These are phyloP conservation scores for Tolypocladium ovalisporum DNA, from an alignment of 2,329 filamentous ascomycete species.

Conservation along the genomic window DNA sequence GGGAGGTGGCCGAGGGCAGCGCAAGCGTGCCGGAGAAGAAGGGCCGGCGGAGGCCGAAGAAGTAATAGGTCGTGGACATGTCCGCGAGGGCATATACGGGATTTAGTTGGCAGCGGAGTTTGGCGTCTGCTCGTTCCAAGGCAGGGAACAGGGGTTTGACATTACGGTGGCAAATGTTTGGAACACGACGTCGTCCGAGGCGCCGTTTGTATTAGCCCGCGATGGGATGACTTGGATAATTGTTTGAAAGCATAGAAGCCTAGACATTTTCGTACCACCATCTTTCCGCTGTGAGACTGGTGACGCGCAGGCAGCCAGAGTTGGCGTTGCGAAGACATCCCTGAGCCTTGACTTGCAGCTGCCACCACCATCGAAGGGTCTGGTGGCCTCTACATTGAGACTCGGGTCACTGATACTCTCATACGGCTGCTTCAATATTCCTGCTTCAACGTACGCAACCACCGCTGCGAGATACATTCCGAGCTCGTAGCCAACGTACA, in stretches of 20 bases:
- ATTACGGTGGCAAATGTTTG: background rate
- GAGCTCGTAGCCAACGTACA: too few species aligned
- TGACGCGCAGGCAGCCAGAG: too few species aligned
- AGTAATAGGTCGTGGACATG: background rate
- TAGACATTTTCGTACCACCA: background rate
- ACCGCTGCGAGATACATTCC: too few species aligned
- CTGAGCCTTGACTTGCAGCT: too few species aligned
- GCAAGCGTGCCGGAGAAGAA: conserved; percentile 54
- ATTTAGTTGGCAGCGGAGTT: background rate
- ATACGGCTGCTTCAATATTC: too few species aligned
- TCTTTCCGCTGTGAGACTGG: background rate
- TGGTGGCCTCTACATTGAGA: too few species aligned
- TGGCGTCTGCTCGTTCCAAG: background rate
- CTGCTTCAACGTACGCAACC: too few species aligned
- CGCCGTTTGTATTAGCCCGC: background rate
- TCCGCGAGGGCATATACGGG: background rate
- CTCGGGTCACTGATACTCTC: too few species aligned
- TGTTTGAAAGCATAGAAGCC: background rate
- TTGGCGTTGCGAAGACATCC: too few species aligned
- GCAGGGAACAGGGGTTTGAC: too few species aligned
- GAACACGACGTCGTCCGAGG: background rate
- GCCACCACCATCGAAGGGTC: too few species aligned
- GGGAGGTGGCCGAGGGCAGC: conserved; percentile 66
- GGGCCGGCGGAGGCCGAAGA: conserved; percentile 38
- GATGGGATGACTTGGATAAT: background rate